Base-by-base conservation (phyloP, 208 protist species). In the Acanthamoeba triangularis region DNA sequence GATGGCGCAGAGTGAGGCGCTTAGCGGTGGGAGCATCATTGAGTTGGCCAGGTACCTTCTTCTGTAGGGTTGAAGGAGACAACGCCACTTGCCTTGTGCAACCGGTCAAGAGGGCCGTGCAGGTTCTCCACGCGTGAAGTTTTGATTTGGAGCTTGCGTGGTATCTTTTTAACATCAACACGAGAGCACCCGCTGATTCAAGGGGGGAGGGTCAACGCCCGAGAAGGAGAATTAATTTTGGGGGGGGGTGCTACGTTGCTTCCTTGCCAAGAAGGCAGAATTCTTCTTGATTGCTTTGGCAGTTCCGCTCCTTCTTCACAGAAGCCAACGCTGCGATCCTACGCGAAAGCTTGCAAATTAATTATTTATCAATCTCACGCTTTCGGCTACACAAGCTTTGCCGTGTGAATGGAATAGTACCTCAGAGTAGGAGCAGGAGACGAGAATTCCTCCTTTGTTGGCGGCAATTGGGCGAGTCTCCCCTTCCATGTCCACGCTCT, bases 131-230 rank as follows among this genome's bases (percentile, higher is more conserved):
- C 65, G 13, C 65, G 65, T 25, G 65, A 41, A 37, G 65, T 74
- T 25, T 74, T 74, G 65, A 74, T 74, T 37, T 74, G 65, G 11
- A 74, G 65, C 28, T 74, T 74, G n/a, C 65, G 65, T 30, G 65
- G n/a, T 74, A 74, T 74, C n/a, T 37, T 74, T 25, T 37, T 74
- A 13, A 37, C 65, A n/a, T n/a, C 65, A n/a, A 74, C 8, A 13
- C 65, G 65, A 13, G 65, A 13, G 65, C 65, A 74, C 28, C 28
- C 65, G 1, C 65, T 74, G 54, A 13, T 2, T 74, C 1, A 14
- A 74, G 1, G 1, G 44, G 8, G 65, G 11, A 16, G n/a, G 28
- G 1, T 28, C 1, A 67, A 30, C 13, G 65, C 8, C 65, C 1
- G 13, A 25, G 65, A n/a, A 13, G 23, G n/a, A n/a, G n/a, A n/a